A percentile compares a stretch with the other conserved stretches of the same genome.
These are phyloP conservation scores for Sordaria brevicollis DNA, from an alignment of 495 filamentous ascomycete species.

Conservation along the genomic window DNA sequence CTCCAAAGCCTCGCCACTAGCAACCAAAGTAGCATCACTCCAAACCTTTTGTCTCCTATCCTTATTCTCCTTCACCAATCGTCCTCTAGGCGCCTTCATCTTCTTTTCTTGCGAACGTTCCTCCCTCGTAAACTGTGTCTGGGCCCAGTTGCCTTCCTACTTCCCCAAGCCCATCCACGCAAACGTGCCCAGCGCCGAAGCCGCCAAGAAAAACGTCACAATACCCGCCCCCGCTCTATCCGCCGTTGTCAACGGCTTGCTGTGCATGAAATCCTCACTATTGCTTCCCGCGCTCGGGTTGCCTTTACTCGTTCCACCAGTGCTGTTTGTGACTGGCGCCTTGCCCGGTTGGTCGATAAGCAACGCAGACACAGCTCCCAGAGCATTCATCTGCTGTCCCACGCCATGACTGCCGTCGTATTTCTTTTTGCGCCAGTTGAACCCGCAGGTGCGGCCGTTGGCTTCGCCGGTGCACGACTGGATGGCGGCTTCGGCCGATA, in stretches of 20 bases:
- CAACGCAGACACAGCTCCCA: constrained; percentile 52
- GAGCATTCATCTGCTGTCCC: constrained; percentile 61
- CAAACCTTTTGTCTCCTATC: neutral
- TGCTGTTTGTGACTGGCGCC: constrained; percentile 44
- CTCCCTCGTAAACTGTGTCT: neutral
- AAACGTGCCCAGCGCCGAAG: constrained; percentile 26
- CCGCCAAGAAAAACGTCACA: constrained; percentile 43
- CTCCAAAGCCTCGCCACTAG: neutral
- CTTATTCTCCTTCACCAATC: neutral
- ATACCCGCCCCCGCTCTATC: constrained; percentile 61
- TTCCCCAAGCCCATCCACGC: constrained; percentile 37
- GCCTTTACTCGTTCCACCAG: constrained; percentile 55
- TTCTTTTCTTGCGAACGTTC: neutral
- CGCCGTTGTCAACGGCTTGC: constrained; percentile 36
- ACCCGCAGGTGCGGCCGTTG: constrained; percentile 54
- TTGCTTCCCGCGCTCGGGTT: constrained; percentile 49
- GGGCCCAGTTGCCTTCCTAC: neutral
- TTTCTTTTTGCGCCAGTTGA: constrained; percentile 49
- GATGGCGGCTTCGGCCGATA: constrained; percentile 60
- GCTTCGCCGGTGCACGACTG: constrained; percentile 52
- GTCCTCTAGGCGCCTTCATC: neutral
- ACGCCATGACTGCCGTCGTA: constrained; percentile 53
- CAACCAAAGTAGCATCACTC: neutral
- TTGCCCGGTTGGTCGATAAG: constrained; percentile 25
- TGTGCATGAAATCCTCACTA: constrained; percentile 5